Evolutionary conservation across 108 stramenopile genomes (phyloP).

Genomic region (Cyclotella sp.): DNA sequence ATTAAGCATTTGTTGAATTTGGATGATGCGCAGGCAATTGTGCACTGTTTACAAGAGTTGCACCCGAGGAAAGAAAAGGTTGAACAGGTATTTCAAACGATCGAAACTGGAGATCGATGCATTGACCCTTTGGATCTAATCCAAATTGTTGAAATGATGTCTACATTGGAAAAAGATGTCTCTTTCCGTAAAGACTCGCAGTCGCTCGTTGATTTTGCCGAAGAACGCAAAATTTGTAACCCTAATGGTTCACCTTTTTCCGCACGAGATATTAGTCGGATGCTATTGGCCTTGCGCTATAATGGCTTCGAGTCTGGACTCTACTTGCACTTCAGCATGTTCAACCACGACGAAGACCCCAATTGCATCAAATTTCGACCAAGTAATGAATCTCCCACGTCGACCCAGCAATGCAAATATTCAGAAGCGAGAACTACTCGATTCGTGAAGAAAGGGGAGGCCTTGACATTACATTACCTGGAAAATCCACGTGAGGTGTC

Average conservation of each 20-base stretch:
- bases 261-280: slow-evolving; percentile 58
- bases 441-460: slow-evolving; percentile 64
- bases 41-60: slow-evolving; percentile 68
- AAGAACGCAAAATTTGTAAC: slow-evolving; percentile 40
- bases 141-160: slow-evolving; percentile 69
- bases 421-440: slow-evolving; percentile 86
- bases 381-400: background rate
- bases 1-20: slow-evolving; percentile 56
- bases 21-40: slow-evolving; percentile 43
- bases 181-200: slow-evolving; percentile 23
- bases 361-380: slow-evolving; percentile 84
- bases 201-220: slow-evolving; percentile 52
- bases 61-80: slow-evolving; percentile 77
- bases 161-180: slow-evolving; percentile 30
- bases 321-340: slow-evolving; percentile 80
- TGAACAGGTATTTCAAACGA: slow-evolving; percentile 26
- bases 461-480: slow-evolving; percentile 78
- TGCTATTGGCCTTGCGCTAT: slow-evolving; percentile 76
- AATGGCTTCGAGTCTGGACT: slow-evolving; percentile 85
- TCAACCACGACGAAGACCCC: slow-evolving; percentile 79
- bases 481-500: slow-evolving; percentile 68
- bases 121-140: slow-evolving; percentile 42
- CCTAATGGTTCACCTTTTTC: slow-evolving; percentile 49
- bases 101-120: slow-evolving; percentile 16
- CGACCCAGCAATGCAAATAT: slow-evolving; percentile 28